These are phyloP conservation scores for Astrephomene gubernaculifera DNA, from an alignment of 139 green algal genomes.

Conservation along the genomic window DNA sequence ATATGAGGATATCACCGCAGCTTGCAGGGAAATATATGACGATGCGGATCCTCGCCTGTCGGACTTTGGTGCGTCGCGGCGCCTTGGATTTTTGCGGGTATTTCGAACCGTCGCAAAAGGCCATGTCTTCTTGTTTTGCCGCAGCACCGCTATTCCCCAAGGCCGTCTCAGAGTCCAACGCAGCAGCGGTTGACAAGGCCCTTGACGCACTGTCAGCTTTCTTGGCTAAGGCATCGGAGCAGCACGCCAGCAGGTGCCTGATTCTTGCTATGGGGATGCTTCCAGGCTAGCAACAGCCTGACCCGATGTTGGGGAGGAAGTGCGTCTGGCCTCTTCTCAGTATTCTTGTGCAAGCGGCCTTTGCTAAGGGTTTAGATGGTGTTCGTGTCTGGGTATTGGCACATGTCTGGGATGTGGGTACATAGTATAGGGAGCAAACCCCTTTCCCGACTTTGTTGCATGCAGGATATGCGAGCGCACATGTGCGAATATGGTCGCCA, in stretches of 20 bases:
- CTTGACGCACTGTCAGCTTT: constrained; percentile 83
- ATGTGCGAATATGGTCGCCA: constrained; percentile 74
- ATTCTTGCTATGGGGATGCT: not conserved
- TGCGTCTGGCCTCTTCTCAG: too few species aligned
- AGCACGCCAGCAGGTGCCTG: constrained; percentile 62
- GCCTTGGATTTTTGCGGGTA: too few species aligned
- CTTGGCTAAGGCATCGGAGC: constrained; percentile 68
- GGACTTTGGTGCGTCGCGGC: constrained; percentile 75
- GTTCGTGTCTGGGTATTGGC: too few species aligned
- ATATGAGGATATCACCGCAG: constrained; percentile 78
- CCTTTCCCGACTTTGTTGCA: too few species aligned
- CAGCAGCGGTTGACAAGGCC: constrained; percentile 90
- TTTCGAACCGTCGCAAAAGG: too few species aligned
- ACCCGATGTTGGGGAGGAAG: not conserved
- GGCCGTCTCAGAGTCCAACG: constrained; percentile 87
- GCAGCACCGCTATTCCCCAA: constrained; percentile 88
- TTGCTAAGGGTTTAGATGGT: too few species aligned
- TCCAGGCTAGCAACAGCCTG: not conserved
- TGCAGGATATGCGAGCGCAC: constrained; percentile 73
- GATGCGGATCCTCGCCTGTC: constrained; percentile 73
- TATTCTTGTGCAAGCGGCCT: too few species aligned
- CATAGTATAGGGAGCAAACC: too few species aligned
- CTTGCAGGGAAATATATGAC: constrained; percentile 69
- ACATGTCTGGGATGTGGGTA: too few species aligned
- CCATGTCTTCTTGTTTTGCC: too few species aligned